Conservation (phyloP, 2,329 filamentous ascomycete species). For the Stenocarpella maydis region DNA sequence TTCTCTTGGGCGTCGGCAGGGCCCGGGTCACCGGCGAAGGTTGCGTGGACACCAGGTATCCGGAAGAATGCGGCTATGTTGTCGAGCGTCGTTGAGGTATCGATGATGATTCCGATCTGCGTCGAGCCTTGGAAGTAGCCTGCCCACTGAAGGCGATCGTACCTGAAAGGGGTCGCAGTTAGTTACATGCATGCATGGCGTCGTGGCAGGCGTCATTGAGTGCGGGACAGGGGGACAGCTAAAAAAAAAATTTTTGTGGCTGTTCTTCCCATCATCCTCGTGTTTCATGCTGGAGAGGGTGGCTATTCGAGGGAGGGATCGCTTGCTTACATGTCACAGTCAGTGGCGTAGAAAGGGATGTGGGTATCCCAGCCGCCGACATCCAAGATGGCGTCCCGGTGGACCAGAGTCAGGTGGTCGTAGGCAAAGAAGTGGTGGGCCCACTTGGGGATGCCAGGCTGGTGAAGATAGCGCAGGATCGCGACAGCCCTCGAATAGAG, state of each 20-base stretch:
- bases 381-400: slow-evolving; percentile 53
- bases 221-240: too few species aligned
- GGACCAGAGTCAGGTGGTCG: slow-evolving; percentile 60
- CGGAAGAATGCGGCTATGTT: slow-evolving; percentile 53
- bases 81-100: slow-evolving; percentile 52
- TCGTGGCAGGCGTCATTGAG: neutral
- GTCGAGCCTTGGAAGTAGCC: slow-evolving; percentile 51
- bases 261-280: too few species aligned
- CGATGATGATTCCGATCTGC: slow-evolving; percentile 51
- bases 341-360: slow-evolving; percentile 59
- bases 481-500: slow-evolving; percentile 49
- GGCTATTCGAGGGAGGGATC: neutral
- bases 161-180: slow-evolving; percentile 34
- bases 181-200: neutral
- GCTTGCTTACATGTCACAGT: slow-evolving; percentile 52
- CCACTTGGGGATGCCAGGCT: slow-evolving; percentile 51
- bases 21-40: slow-evolving; percentile 46
- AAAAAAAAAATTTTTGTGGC: too few species aligned
- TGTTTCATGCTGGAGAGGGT: neutral
- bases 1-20: slow-evolving; percentile 38
- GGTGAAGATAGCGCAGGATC: slow-evolving; percentile 45
- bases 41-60: slow-evolving; percentile 46
- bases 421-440: slow-evolving; percentile 58
- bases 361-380: slow-evolving; percentile 59
- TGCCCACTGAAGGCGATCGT: slow-evolving; percentile 52